Conservation (phyloP, 2,329 filamentous ascomycete species). For the Arthrobotrys conoides region DNA sequence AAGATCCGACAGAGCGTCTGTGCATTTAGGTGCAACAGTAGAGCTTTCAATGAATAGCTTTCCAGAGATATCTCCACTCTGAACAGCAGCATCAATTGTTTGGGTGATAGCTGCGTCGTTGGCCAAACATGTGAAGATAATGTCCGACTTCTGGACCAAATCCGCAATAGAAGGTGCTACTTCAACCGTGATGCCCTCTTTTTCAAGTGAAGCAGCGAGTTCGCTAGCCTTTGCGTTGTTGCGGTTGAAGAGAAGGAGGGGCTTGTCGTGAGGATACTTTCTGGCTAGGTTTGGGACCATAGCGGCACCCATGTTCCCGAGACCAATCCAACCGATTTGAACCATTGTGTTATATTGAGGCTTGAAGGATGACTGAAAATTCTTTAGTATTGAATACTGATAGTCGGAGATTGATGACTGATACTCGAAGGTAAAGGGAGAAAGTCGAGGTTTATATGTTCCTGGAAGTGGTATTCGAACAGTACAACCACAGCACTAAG, state of each 20-base stretch:
- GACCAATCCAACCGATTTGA: slow-evolving; percentile 82
- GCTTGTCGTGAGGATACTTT: slow-evolving; percentile 79
- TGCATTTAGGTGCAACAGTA: slow-evolving; percentile 87
- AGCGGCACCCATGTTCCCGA: slow-evolving; percentile 87
- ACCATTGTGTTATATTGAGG: slow-evolving; percentile 45
- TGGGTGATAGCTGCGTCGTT: slow-evolving; percentile 81
- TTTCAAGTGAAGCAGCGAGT: slow-evolving; percentile 71
- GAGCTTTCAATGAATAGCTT: slow-evolving; percentile 91
- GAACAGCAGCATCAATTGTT: slow-evolving; percentile 73
- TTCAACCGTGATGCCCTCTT: slow-evolving; percentile 21
- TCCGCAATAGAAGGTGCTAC: slow-evolving; percentile 74
- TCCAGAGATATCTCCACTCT: slow-evolving; percentile 71
- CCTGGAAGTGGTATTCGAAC: too few relatives aligned
- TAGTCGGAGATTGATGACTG: not conserved
- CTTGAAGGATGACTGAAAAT: not conserved
- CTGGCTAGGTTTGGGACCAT: slow-evolving; percentile 87
- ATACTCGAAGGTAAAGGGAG: not conserved
- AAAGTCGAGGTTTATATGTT: slow-evolving; percentile 33
- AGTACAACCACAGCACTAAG: not conserved
- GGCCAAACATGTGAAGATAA: slow-evolving; percentile 85
- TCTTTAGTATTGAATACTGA: not conserved
- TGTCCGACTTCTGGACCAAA: slow-evolving; percentile 77
- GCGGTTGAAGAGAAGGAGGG: slow-evolving; percentile 85
- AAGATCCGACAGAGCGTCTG: slow-evolving; percentile 75
- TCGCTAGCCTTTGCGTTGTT: slow-evolving; percentile 77